A percentile compares a stretch with the other conserved stretches of the same genome.
phyloP scores from a whole-genome alignment of 768 basidiomycete species.

The Mycena albidolilacea region DNA sequence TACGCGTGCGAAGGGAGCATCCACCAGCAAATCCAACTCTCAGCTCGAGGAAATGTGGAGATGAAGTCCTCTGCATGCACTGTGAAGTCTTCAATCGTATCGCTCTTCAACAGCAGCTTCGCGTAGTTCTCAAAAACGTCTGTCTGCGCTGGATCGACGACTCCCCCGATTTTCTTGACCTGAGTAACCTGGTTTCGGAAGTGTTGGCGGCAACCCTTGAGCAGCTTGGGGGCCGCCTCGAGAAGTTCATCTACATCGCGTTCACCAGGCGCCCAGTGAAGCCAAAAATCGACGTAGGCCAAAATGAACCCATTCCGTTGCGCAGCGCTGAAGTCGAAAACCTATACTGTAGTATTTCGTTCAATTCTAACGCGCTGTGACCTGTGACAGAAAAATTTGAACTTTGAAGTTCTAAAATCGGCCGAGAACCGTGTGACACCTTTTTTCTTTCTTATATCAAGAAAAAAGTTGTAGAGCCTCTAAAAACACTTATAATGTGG shows the following conservation, averaged over 20 bases:
- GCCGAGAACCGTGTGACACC: no score
- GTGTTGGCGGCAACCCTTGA: neutral
- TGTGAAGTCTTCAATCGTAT: neutral
- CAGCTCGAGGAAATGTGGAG: neutral
- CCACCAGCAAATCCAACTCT: neutral
- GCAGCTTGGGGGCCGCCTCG: neutral
- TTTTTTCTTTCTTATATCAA: no score
- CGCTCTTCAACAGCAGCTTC: neutral
- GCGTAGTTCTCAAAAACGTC: conserved; percentile 2
- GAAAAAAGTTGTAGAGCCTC: no score
- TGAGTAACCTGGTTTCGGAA: neutral
- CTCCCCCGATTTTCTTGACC: neutral
- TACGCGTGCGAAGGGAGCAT: neutral
- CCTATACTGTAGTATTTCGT: no score
- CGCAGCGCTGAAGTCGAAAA: neutral
- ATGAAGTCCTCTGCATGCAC: neutral
- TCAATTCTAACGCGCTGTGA: no score
- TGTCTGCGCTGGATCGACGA: neutral
- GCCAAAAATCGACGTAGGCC: neutral
- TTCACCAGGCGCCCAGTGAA: neutral
- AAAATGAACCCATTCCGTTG: neutral
- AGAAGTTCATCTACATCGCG: neutral
- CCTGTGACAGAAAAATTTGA: no score
- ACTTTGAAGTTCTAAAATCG: no score
- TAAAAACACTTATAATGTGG: no score